Evolutionary conservation across 2,329 filamentous ascomycete genomes (phyloP), one percentile per base, ranked within the genome.

Genomic region (Ophiosphaerella narmari): DNA sequence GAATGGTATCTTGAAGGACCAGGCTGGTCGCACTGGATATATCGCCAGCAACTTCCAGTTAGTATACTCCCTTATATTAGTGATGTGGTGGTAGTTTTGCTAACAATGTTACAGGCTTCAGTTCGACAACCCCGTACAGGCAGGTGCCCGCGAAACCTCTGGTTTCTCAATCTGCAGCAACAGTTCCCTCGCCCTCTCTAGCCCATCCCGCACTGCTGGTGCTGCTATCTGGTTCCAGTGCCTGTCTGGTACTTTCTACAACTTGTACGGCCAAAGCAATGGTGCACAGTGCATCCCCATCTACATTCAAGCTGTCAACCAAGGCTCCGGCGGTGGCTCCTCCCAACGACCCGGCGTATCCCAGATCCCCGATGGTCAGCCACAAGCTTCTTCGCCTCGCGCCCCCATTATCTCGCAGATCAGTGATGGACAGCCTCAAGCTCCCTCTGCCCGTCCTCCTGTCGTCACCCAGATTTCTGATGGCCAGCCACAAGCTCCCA

Each of bases 1-100:
- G 26, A 76, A 86, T 48, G 86, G 88, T 53, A 71, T 86, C 34
- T 78, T 93, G 50, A 84, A 75, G 33, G 90, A 95, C 60, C 74
- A 80, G 35, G 71, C 85, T 54, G 80, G 78, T 41, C 87, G 90
- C 55, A 89, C 81, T 34, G 90, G 89, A 5, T 91, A 91, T 75
- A 90, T 95, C 63, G 89, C 88, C 12, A 77, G 83, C 71, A 94
- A 93, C 82, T 84, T 81, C 72, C 91, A 95, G 75, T 72, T 56
- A 43, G 67, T 52, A 23, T 24, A 18, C 9, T 18, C 33, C 5
- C 4, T 6, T 2, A n/a, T 14, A 29, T 29, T 11, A 2, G 26
- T 2, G 9, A 21, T 2, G 13, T 14, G 24, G 24, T 16, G 3
- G 11, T 29, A 13, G 9, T 13, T 4, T 32, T 45, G 24, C 52